These are phyloP conservation scores for Rosa hybrid DNA, from an alignment of 331 rosid genomes.

Conservation along the genomic window DNA sequence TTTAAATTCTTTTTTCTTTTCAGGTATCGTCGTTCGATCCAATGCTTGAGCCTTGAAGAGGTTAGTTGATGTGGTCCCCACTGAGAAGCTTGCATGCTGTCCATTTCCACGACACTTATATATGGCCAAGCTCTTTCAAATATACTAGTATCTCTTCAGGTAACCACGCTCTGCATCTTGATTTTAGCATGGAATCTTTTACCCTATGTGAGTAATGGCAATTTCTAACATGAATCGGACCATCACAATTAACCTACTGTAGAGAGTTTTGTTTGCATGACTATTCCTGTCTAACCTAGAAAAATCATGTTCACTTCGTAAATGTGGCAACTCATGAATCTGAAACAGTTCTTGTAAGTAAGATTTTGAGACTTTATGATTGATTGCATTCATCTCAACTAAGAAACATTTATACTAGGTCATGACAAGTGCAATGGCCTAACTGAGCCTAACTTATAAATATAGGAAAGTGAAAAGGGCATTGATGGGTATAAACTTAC, in stretches of 20 bases:
- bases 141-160: slow-evolving; percentile 79
- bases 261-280: neutral
- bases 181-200: slow-evolving; percentile 2
- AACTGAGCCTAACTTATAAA: neutral
- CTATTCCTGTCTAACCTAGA: neutral
- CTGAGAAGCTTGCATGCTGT: slow-evolving; percentile 76
- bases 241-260: neutral
- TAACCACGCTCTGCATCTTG: slow-evolving; percentile 25
- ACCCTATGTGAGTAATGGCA: neutral
- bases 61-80: slow-evolving; percentile 68
- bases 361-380: neutral
- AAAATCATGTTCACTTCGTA: neutral
- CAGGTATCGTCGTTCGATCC: slow-evolving; percentile 75
- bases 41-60: slow-evolving; percentile 65
- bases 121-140: slow-evolving; percentile 94
- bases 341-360: neutral
- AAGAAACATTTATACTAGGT: neutral
- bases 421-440: no score
- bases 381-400: neutral
- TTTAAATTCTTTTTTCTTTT: neutral
- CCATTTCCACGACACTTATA: slow-evolving; percentile 93
- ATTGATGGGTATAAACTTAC: neutral
- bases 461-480: neutral
- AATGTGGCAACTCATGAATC: neutral
- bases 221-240: neutral